Percentiles rank a stretch among this genome's conserved stretches.
phyloP scores from a whole-genome alignment of 768 basidiomycete species.

The Dacryopinax primogenitus region DNA sequence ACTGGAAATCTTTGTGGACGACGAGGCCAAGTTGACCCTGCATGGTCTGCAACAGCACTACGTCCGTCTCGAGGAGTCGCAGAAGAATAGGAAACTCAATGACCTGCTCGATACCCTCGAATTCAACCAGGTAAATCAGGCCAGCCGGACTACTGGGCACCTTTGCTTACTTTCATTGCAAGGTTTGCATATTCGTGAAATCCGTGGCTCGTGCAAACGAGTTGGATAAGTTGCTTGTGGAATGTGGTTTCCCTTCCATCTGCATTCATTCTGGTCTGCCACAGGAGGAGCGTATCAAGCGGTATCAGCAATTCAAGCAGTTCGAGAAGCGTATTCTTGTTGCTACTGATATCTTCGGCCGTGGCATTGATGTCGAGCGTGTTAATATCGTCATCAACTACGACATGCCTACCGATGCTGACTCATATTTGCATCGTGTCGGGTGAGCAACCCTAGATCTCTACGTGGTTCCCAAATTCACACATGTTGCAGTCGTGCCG shows the following conservation, averaged over 20 bases:
- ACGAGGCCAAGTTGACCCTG: constrained; percentile 94
- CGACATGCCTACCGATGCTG: constrained; percentile 91
- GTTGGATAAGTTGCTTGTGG: constrained; percentile 85
- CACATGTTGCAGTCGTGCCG: constrained; percentile 64
- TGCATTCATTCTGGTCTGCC: constrained; percentile 88
- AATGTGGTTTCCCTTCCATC: constrained; percentile 98
- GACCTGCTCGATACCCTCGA: constrained; percentile 90
- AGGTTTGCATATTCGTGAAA: constrained; percentile 99
- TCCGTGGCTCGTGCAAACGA: constrained; percentile 94
- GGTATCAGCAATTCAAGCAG: constrained; percentile 96
- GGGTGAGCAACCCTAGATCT: constrained; percentile 41
- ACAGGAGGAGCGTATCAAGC: constrained; percentile 91
- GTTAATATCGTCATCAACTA: constrained; percentile 99
- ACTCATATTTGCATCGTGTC: constrained; percentile 96
- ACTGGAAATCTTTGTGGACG: constrained; percentile 97
- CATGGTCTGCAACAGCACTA: constrained; percentile 99
- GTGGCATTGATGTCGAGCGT: constrained; percentile 98
- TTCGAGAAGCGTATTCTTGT: constrained; percentile 99
- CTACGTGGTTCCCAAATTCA: constrained; percentile 6
- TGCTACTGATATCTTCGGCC: constrained; percentile 97
- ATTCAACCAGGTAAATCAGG: constrained; percentile 75
- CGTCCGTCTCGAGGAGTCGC: constrained; percentile 87
- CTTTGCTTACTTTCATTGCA: background rate
- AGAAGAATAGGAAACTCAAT: constrained; percentile 94
- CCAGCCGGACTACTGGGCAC: background rate